Conservation (phyloP, 2,329 filamentous ascomycete species). For the Septoria petroselini region DNA sequence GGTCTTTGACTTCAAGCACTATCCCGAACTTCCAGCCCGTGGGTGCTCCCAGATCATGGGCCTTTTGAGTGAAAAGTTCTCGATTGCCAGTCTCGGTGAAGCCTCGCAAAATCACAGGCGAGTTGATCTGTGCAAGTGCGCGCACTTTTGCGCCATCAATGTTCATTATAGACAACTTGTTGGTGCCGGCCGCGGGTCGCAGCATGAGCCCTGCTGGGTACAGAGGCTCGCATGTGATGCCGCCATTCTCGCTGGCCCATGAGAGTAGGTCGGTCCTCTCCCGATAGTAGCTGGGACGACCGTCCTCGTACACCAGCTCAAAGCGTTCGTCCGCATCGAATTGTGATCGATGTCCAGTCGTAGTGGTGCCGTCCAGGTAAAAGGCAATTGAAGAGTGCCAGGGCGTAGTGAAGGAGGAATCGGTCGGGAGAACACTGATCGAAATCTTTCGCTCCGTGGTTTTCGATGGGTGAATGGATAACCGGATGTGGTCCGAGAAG, state of each 20-base stretch:
- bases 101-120: constrained; percentile 17
- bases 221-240: constrained; percentile 15
- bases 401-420: constrained; percentile 19
- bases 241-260: constrained; percentile 11
- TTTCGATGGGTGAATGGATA: constrained; percentile 16
- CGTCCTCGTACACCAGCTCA: constrained; percentile 15
- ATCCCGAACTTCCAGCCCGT: constrained; percentile 20
- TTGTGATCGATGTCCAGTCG: constrained; percentile 14
- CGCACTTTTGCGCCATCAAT: constrained; percentile 16
- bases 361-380: constrained; percentile 25
- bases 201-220: constrained; percentile 18
- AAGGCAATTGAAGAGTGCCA: constrained; percentile 23
- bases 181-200: constrained; percentile 7
- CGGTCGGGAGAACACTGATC: constrained; percentile 15
- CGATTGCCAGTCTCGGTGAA: constrained; percentile 16
- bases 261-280: constrained; percentile 15
- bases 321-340: constrained; percentile 19
- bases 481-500: constrained; percentile 15
- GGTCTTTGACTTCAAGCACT: constrained; percentile 20
- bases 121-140: constrained; percentile 17
- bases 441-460: constrained; percentile 15
- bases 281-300: constrained; percentile 17
- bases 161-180: constrained; percentile 10
- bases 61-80: constrained; percentile 14
- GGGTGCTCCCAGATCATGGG: constrained; percentile 10